Base-by-base conservation (phyloP, 176 grass and related monocot genomes). In the Pontederia crassipes region DNA sequence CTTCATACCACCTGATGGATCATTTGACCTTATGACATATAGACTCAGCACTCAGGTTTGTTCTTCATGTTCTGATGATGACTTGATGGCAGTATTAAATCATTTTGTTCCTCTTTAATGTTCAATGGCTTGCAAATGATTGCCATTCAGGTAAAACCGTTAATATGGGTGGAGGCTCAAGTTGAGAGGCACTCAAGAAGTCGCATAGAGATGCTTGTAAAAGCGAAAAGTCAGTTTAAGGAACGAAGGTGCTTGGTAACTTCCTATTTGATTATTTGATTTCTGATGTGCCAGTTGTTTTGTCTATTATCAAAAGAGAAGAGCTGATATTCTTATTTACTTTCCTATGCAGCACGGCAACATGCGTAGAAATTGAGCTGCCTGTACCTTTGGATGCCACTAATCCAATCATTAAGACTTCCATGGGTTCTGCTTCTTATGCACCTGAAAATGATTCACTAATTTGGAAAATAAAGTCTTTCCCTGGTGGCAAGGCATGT, bases 381-480 rank as follows among this genome's bases (percentile, higher is more conserved):
- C 93, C 87, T 60, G 81, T 97, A 64, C 81, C 93, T 81, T 82
- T 72, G 65, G 93, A 92, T 74, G 74, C 93, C 48, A 98, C 87
- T 46, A 91, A 98, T 79, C 87, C 93, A 57, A 92, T 85, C 71
- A 85, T 97, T 55, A 72, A 87, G 74, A 97, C 93, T 79, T 91
- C 84, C 62, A 92, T 98, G 81, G 93, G 93, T 78, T 98, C 93
- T 55, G 84, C 93, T 55, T 75, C 84, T 77, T 98, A 92, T 83
- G 81, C 87, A 54, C 87, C 93, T 77, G 93, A 98, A 79, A 70
- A 83, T 57, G 93, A 98, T 74, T 87, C 93, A 62, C 81, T 92
- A 77, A 81, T 92, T 56, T 98, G 93, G 93, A 98, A 98, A 83
- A 75, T 98, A 78, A 98, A 92, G 78, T 98, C 93, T 35, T 98